Percentiles rank a stretch among this genome's conserved stretches.
phyloP scores from a whole-genome alignment of 495 filamentous ascomycete species.

The Aspergillus sparsus region DNA sequence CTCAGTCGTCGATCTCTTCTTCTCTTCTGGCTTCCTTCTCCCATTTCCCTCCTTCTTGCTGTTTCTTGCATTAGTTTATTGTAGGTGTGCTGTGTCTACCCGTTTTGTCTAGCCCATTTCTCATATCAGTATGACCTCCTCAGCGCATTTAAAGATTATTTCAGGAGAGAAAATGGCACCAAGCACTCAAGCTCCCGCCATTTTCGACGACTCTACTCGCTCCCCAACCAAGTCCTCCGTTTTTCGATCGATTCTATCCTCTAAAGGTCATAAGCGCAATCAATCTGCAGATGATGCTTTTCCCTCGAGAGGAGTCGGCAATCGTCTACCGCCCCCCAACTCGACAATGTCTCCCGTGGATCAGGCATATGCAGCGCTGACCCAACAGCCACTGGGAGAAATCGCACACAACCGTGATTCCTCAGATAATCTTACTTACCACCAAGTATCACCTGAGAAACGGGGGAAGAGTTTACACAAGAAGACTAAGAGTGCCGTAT shows the following conservation, averaged over 20 bases:
- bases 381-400: slow-evolving; percentile 41
- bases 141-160: not conserved
- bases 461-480: slow-evolving; percentile 52
- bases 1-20: slow-evolving; percentile 26
- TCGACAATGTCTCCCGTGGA: slow-evolving; percentile 33
- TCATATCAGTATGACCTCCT: slow-evolving; percentile 14
- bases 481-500: slow-evolving; percentile 66
- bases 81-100: slow-evolving; percentile 34
- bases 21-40: slow-evolving; percentile 14
- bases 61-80: slow-evolving; percentile 17
- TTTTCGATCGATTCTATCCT: slow-evolving; percentile 47
- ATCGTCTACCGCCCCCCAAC: slow-evolving; percentile 24
- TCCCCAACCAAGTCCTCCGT: slow-evolving; percentile 43
- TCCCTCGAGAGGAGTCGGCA: slow-evolving; percentile 18
- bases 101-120: slow-evolving; percentile 10
- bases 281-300: slow-evolving; percentile 43
- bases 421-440: slow-evolving; percentile 25
- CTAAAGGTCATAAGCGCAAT: slow-evolving; percentile 44
- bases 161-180: slow-evolving; percentile 44
- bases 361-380: slow-evolving; percentile 20
- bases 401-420: slow-evolving; percentile 44
- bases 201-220: slow-evolving; percentile 49
- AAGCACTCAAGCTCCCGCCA: slow-evolving; percentile 39
- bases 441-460: slow-evolving; percentile 29
- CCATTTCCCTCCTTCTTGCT: slow-evolving; percentile 21